Evolutionary conservation across 2,329 filamentous ascomycete species (phyloP).

Genomic region (Colletotrichum karsti): DNA sequence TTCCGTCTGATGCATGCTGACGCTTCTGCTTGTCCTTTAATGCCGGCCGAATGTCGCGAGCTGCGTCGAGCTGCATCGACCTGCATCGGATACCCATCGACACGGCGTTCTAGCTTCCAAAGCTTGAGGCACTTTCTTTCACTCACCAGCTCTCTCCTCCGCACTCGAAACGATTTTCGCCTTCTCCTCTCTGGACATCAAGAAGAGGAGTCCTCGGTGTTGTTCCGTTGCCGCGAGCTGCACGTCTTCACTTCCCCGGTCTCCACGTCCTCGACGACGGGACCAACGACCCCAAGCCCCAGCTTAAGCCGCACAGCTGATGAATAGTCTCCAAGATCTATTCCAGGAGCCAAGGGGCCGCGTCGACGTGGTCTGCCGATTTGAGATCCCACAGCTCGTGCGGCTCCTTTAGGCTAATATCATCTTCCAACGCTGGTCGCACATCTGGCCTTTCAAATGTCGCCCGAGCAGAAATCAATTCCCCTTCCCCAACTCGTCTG

Average conservation of each 20-base stretch:
- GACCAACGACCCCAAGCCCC: too few species aligned
- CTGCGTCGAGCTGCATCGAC: slow-evolving; percentile 16
- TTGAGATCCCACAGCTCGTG: not conserved
- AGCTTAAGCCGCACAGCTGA: not conserved
- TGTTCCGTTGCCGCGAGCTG: not conserved
- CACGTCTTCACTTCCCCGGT: not conserved
- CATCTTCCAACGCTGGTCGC: not conserved
- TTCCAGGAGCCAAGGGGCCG: not conserved
- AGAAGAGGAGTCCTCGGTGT: slow-evolving; percentile 6
- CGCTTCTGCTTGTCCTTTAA: not conserved
- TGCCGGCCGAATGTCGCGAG: slow-evolving; percentile 12
- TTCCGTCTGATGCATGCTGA: slow-evolving; percentile 15
- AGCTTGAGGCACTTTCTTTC: not conserved
- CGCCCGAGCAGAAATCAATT: not conserved
- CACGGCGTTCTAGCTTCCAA: not conserved
- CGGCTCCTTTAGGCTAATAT: slow-evolving; percentile 24
- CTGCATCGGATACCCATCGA: slow-evolving; percentile 5
- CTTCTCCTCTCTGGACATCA: not conserved
- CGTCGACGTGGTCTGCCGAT: not conserved
- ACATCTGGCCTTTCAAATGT: not conserved
- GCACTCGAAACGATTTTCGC: too few species aligned
- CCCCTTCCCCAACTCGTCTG: not conserved
- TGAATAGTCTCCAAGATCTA: not conserved
- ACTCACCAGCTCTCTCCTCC: not conserved
- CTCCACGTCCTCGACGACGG: not conserved